These are phyloP conservation scores for Rossbeevera mucosa DNA, from an alignment of 768 basidiomycete species.

Conservation along the genomic window DNA sequence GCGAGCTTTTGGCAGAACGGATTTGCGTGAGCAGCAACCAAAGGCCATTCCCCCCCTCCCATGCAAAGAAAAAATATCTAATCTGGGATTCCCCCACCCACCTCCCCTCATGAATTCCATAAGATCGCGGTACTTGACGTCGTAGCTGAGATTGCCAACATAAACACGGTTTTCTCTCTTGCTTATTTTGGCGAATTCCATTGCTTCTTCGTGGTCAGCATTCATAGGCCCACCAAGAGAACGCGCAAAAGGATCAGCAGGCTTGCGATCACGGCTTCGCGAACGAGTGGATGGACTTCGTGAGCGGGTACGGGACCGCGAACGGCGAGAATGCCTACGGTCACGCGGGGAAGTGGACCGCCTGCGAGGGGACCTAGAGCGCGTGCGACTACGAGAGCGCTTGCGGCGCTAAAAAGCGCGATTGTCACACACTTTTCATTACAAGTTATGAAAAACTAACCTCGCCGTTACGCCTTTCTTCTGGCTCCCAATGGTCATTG, in stretches of 20 bases:
- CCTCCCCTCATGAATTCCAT: conserved; percentile 99
- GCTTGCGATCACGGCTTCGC: conserved; percentile 56
- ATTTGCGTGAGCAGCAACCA: conserved; percentile 30
- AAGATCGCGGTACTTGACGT: conserved; percentile 97
- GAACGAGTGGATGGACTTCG: conserved; percentile 46
- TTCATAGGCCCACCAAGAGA: conserved; percentile 89
- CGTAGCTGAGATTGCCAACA: conserved; percentile 97
- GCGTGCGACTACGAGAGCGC: conserved; percentile 62
- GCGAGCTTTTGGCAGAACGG: conserved; percentile 35
- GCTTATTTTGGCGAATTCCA: conserved; percentile 92
- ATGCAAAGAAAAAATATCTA: conserved; percentile 47
- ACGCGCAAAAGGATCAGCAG: conserved; percentile 63
- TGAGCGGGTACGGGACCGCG: conserved; percentile 62
- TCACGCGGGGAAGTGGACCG: conserved; percentile 62
- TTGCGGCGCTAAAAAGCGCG: conserved; percentile 50
- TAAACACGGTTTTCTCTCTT: conserved; percentile 98
- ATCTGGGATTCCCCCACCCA: conserved; percentile 83
- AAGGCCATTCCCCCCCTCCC: conserved; percentile 26
- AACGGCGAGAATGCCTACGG: conserved; percentile 52
- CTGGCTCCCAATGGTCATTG: conserved; percentile 82
- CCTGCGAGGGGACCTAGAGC: conserved; percentile 62
- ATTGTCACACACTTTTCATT: background rate
- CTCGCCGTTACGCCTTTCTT: conserved; percentile 67
- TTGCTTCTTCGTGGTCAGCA: conserved; percentile 87
- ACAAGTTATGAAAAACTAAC: conserved; percentile 37